A percentile compares a stretch with the other conserved stretches of the same genome.
phyloP scores from a whole-genome alignment of 2,329 filamentous ascomycete species.

The Xylaria hypoxylon region DNA sequence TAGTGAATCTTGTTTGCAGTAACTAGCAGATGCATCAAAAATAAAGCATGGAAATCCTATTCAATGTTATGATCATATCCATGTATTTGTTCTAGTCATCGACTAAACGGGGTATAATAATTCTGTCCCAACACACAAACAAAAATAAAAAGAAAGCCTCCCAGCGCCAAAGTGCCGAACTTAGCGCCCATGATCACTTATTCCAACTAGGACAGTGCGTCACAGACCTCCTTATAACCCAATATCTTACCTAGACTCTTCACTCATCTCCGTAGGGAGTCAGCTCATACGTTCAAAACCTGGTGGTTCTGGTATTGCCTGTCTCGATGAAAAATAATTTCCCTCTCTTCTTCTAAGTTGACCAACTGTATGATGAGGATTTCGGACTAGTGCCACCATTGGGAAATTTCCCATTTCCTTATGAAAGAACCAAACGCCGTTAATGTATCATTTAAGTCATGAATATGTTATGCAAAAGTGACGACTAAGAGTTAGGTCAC shows the following conservation, averaged over 20 bases:
- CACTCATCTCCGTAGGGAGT: not conserved
- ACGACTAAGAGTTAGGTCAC: constrained; percentile 18
- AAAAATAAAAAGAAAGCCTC: constrained; percentile 15
- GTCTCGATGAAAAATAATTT: not conserved
- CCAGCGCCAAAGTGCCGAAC: constrained; percentile 23
- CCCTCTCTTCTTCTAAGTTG: not conserved
- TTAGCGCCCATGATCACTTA: constrained; percentile 6
- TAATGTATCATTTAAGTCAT: constrained; percentile 34
- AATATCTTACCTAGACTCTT: constrained; percentile 2
- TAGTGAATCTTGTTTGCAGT: not conserved
- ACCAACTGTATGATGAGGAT: not conserved
- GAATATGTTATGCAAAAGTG: constrained; percentile 34
- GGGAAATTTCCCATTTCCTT: not conserved
- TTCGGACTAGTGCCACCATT: not conserved
- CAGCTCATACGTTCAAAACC: not conserved
- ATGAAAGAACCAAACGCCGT: constrained; percentile 33
- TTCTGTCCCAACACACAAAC: constrained; percentile 15
- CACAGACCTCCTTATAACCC: constrained; percentile 22
- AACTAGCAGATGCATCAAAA: not conserved
- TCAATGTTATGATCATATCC: constrained; percentile 20
- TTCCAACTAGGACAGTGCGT: constrained; percentile 22
- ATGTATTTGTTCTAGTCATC: constrained; percentile 27
- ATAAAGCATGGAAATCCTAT: not conserved
- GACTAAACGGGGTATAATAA: constrained; percentile 38
- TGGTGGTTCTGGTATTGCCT: not conserved